Evolutionary conservation across 352 stramenopile genomes (phyloP), one percentile per base, ranked within the genome.

Genomic region (Thalassiosira ordinaria): DNA sequence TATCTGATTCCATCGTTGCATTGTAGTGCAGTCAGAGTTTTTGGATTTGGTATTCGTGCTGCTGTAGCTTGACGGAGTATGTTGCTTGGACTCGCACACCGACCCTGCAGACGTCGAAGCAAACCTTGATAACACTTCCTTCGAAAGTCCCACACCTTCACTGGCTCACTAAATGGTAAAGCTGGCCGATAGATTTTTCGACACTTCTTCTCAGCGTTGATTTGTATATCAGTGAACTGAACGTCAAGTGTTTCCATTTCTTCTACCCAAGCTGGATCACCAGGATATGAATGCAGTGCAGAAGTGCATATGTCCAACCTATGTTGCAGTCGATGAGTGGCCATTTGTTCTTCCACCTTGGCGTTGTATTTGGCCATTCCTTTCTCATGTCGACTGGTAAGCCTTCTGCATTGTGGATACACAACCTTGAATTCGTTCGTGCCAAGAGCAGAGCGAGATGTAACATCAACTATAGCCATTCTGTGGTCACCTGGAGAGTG

Each of bases 401-500:
- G 44, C n/a, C 44, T 5, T 22, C 44, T 52, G 44, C 44, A 52
- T n/a, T 6, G 3, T 16, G 44, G 44, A 52, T 16, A 22, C n/a
- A 52, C n/a, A 22, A 22, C 14, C 14, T 24, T 52, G 44, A 52
- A 16, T n/a, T 52, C 44, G 44, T 52, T 20, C 14, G 9, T 7
- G 9, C 44, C 53, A 1, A 74, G 31, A 51, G 2, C 3, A 16
- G 55, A 81, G 6, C 22, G 18, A 1, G 72, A 52, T 1, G 44
- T 47, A 3, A 81, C 35, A 26, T 81, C 52, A 24, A 81, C 63
- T 29, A 81, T 59, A 14, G 44, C 61, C 4, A 55, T 55, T 20
- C 53, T 41, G 56, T 81, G 72, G 31, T 81, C 63, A 3, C 71
- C 62, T 33, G 31, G 14, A 24, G 20, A 49, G 9, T 64, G 47